Evolutionary conservation across 2,329 filamentous ascomycete genomes (phyloP), one percentile per base, ranked within the genome.

Genomic region (Hymenoscyphus infarciens): DNA sequence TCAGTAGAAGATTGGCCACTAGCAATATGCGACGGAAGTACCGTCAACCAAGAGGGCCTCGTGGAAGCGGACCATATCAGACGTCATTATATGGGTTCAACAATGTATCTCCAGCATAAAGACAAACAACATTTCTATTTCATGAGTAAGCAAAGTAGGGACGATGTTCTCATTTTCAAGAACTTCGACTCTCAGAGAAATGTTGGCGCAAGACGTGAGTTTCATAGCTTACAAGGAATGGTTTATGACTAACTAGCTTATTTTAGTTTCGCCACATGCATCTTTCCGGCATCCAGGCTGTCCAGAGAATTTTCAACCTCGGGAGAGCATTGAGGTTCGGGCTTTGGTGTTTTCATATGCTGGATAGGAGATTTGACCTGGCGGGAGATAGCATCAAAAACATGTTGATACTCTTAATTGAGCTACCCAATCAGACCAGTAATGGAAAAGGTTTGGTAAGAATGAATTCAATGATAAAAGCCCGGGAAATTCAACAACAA

Each of bases 21-120:
- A 5, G 64, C 64, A 11, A 19, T 65, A 10, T 65, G 61, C 59
- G 64, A 65, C 54, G 61, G 61, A 16, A 63, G 52, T 31, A 63
- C 59, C 8, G 52, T 61, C n/a, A 45, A 38, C 31, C 25, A n/a
- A 8, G 25, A 53, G 45, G 59, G 56, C 49, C 56, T 65, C 5
- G 35, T 61, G 10, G 61, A 61, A 35, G 52, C 59, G n/a, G 64
- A 65, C 33, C 42, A 52, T 45, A 45, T 65, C 15, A 33, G 61
- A 49, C 45, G 59, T 6, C 38, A 65, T 19, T 65, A 63, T 53
- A 54, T 58, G 19, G 64, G 64, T 33, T 53, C 61, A 22, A 65
- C 52, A 27, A 57, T 65, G 52, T 63, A 61, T 33, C 19, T 63
- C 25, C 25, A 61, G 16, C 29, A 60, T 45, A 7, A 55, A 6